Evolutionary conservation across 1,139 yeast species (phyloP).

Genomic region (Pichia sp.): DNA sequence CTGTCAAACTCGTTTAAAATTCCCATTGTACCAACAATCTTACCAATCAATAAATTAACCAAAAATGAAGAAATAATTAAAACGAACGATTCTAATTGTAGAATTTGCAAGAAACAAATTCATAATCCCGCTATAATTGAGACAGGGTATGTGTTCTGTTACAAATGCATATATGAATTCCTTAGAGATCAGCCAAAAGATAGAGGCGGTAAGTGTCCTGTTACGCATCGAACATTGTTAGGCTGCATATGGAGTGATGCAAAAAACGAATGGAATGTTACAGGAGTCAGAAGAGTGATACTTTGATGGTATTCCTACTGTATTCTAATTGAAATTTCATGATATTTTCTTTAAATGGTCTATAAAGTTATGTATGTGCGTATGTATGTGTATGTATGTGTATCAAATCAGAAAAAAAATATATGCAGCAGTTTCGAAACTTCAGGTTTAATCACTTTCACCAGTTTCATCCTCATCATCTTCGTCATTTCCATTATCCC

Average conservation of each 20-base stretch:
- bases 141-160: conserved; percentile 87
- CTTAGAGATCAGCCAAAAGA: conserved; percentile 35
- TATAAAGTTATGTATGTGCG: conserved; percentile 16
- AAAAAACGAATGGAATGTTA: conserved; percentile 59
- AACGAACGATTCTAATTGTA: conserved; percentile 35
- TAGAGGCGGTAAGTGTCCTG: conserved; percentile 77
- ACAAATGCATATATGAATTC: conserved; percentile 71
- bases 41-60: conserved; percentile 28
- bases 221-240: conserved; percentile 63
- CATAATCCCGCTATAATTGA: conserved; percentile 82
- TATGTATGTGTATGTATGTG: too few species aligned
- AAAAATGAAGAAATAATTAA: conserved; percentile 4
- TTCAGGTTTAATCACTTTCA: background rate
- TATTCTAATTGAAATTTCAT: too few species aligned
- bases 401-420: background rate
- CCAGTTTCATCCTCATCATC: conserved; percentile 25
- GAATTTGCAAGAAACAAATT: conserved; percentile 59
- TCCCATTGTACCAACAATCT: conserved; percentile 41
- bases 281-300: conserved; percentile 66
- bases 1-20: background rate
- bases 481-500: conserved; percentile 47
- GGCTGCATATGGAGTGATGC: conserved; percentile 63
- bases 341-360: background rate
- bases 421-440: too few species aligned
- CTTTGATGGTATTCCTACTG: conserved; percentile 15